Evolutionary conservation across 805 yeast species (phyloP).

Genomic region (Candida ulmi): DNA sequence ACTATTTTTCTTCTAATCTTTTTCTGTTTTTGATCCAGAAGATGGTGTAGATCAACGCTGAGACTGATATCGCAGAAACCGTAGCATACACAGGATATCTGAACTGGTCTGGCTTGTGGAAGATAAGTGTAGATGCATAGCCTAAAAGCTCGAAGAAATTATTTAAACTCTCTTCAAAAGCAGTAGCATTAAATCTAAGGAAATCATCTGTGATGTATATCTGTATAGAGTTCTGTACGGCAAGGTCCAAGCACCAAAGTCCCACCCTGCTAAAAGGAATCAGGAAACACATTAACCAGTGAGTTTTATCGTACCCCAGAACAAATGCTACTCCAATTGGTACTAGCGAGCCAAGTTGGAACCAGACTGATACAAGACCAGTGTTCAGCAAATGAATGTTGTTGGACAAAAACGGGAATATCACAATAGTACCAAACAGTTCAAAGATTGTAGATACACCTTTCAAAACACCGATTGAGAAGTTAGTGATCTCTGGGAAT

Average conservation of each 20-base stretch:
- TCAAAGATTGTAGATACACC: conserved; percentile 29
- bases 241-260: conserved; percentile 36
- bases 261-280: conserved; percentile 31
- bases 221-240: conserved; percentile 29
- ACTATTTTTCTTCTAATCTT: background rate
- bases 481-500: conserved; percentile 23
- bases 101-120: conserved; percentile 24
- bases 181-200: conserved; percentile 28
- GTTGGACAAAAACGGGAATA: conserved; percentile 24
- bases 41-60: conserved; percentile 3
- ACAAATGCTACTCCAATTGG: conserved; percentile 21
- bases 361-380: conserved; percentile 25
- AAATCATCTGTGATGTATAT: conserved; percentile 26
- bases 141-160: conserved; percentile 25
- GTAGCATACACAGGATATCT: conserved; percentile 23
- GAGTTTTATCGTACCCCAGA: conserved; percentile 6
- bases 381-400: conserved; percentile 25
- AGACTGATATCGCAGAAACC: conserved; percentile 7
- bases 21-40: conserved; percentile 4
- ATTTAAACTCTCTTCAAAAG: conserved; percentile 29
- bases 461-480: conserved; percentile 27
- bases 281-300: conserved; percentile 19
- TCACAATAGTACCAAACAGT: conserved; percentile 25
- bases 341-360: conserved; percentile 24
- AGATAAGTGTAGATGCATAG: conserved; percentile 25